Evolutionary conservation across 2,329 filamentous ascomycete species (phyloP).

Genomic region (Claviceps digitariae): DNA sequence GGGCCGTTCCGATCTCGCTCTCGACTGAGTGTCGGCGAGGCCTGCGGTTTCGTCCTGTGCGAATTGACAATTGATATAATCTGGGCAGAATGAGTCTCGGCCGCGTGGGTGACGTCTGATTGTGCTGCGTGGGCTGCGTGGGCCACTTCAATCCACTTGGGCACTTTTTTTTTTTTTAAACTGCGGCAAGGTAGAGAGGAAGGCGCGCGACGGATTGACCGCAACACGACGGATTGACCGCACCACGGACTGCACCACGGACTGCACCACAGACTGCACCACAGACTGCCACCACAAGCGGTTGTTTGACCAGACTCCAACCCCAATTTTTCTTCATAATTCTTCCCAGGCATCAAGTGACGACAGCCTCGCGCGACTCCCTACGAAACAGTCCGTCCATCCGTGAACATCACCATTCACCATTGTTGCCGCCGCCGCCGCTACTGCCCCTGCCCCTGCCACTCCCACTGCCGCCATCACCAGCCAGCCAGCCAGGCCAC

Average conservation of each 20-base stretch:
- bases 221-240: neutral
- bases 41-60: neutral
- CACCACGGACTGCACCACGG: neutral
- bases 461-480: no score
- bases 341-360: neutral
- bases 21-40: neutral
- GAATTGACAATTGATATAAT: neutral
- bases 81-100: neutral
- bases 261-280: neutral
- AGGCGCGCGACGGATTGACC: neutral
- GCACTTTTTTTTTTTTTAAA: neutral
- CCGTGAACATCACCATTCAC: neutral
- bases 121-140: neutral
- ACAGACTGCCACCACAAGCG: neutral
- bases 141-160: neutral
- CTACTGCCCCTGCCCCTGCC: neutral
- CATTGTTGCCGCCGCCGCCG: neutral
- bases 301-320: neutral
- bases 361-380: neutral
- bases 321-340: neutral
- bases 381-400: neutral
- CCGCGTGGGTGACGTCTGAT: neutral
- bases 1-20: neutral
- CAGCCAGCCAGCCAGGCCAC: neutral
- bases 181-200: no score